phyloP scores from a whole-genome alignment of 192 early-diverging fungal species.

The Oehlia diaphana region DNA sequence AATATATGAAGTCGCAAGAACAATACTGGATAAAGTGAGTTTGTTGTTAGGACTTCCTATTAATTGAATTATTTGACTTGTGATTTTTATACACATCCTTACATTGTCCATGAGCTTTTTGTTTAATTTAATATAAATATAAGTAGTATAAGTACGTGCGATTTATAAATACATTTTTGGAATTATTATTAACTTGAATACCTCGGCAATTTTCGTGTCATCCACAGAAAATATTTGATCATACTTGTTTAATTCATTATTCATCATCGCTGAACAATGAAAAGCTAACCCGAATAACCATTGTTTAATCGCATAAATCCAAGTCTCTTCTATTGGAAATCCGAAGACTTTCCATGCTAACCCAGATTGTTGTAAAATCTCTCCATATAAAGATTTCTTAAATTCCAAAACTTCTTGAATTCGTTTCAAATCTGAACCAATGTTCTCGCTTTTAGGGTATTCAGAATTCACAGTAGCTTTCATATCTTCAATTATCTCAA shows the following conservation, averaged over 20 bases:
- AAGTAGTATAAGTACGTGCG: not conserved
- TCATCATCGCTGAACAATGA: conserved; percentile 1
- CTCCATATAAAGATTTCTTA: conserved; percentile 22
- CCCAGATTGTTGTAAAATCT: conserved; percentile 10
- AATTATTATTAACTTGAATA: conserved; percentile 5
- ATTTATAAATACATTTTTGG: not conserved
- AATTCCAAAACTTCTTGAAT: conserved; percentile 11
- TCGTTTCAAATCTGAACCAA: not conserved
- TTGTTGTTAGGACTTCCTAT: not conserved
- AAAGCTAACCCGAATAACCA: conserved; percentile 9
- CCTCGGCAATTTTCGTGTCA: not conserved
- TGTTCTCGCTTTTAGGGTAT: conserved; percentile 5
- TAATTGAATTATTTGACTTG: conserved; percentile 1
- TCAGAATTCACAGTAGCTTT: conserved; percentile 9
- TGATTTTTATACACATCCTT: conserved; percentile 3
- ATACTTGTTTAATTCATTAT: conserved; percentile 16
- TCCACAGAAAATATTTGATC: not conserved
- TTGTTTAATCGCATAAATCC: not conserved
- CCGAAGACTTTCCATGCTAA: not conserved
- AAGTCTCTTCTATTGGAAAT: conserved; percentile 11
- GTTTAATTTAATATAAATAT: not conserved
- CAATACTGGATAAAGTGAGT: conserved; percentile 1
- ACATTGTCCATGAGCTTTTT: conserved; percentile 14
- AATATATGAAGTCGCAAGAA: conserved; percentile 10
- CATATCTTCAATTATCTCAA: conserved; percentile 25